Evolutionary conservation across 208 protist genomes (phyloP), one percentile per base, ranked within the genome.

Genomic region (Naegleria gruberi): DNA sequence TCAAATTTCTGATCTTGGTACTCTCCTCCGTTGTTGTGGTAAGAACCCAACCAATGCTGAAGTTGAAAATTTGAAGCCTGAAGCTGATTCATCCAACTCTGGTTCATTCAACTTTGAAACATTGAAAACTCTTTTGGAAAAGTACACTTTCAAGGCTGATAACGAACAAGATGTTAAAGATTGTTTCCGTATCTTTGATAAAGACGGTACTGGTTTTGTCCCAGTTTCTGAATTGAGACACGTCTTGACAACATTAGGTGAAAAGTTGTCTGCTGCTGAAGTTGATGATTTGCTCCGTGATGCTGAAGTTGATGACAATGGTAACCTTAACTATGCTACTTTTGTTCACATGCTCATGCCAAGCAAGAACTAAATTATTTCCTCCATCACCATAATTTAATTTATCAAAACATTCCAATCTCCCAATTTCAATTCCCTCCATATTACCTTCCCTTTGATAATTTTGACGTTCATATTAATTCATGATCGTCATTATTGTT

Each of bases 21-120:
- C 96, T 55, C 96, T 99, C 42, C 99, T 99, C 96, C 97, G 99
- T 77, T 98, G 98, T 37, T 94, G 99, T 30, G 99, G 99, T 23
- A 95, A 98, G 89, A 99, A 98, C 94, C 98, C 98, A n/a, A 97
- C 97, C 3, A 93, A 97, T 90, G 94, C 94, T 77, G 96, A 98
- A 92, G 91, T 98, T 41, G 92, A 96, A 87, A 95, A 97, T 82
- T 97, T 98, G 94, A 96, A 97, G 90, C 95, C 97, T 81, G 95
- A 97, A 89, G 94, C 97, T 41, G 96, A 98, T 90, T 90, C 94
- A 23, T 94, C 97, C 88, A 93, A 93, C 46, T 95, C 95, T 93
- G 96, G 96, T 85, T 94, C 93, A 37, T 97, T 98, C 89, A 95
- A 96, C 87, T 97, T 98, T 90, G 92, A 93, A 40, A 94, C 97